A percentile compares a stretch with the other conserved stretches of the same genome.
Conservation (phyloP, 2,329 filamentous ascomycete genomes). For the Pseudogymnoascus sp. region DNA sequence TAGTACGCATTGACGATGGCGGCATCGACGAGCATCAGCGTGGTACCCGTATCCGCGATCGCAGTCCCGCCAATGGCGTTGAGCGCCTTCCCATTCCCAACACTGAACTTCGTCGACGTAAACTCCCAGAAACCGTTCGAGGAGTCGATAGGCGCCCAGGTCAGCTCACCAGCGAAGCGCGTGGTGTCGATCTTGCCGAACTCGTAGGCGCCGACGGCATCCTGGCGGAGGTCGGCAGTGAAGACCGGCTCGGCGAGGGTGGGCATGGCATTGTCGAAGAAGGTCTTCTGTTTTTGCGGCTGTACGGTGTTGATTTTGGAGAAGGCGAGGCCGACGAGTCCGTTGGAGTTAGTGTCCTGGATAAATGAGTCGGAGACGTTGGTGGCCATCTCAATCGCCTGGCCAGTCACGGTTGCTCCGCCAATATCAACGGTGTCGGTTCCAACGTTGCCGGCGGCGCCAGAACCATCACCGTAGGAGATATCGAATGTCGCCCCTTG, state of each 20-base stretch:
- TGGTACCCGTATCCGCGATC: conserved; percentile 40
- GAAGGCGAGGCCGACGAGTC: conserved; percentile 55
- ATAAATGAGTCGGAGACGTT: conserved; percentile 29
- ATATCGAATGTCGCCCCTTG: conserved; percentile 28
- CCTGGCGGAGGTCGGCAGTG: conserved; percentile 46
- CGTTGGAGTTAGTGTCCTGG: conserved; percentile 38
- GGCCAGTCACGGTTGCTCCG: conserved; percentile 26
- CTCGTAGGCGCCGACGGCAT: conserved; percentile 42
- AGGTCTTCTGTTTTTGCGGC: conserved; percentile 29
- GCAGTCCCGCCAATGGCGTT: conserved; percentile 47
- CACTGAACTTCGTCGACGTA: conserved; percentile 40
- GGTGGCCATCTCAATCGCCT: conserved; percentile 30
- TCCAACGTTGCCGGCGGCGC: conserved; percentile 30
- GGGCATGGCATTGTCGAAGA: conserved; percentile 29
- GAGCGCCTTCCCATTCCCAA: conserved; percentile 40
- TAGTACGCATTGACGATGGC: conserved; percentile 36
- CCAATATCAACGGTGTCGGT: conserved; percentile 31
- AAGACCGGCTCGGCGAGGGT: conserved; percentile 47
- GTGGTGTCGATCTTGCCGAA: conserved; percentile 49
- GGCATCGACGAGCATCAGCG: conserved; percentile 33
- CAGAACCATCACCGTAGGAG: conserved; percentile 34
- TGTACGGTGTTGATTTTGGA: conserved; percentile 30
- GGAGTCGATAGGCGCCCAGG: conserved; percentile 43
- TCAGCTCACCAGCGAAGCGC: conserved; percentile 47
- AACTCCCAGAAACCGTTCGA: conserved; percentile 51